Evolutionary conservation across 805 yeast genomes (phyloP), one percentile per base, ranked within the genome.

Genomic region (Barnettozyma wickerhamii): DNA sequence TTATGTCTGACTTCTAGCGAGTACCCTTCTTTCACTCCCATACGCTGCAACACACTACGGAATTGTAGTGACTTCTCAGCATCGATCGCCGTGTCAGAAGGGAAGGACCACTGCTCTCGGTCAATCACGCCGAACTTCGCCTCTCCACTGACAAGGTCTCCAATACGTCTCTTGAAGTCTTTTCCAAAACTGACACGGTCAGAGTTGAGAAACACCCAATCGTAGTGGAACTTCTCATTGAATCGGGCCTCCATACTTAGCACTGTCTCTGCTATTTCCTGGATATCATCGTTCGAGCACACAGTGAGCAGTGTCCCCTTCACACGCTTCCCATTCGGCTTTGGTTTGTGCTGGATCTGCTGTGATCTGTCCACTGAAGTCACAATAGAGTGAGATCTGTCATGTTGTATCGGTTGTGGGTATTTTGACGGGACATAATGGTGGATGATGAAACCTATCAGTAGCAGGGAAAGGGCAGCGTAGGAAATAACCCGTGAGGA

Each of bases 121-220:
- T 89, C 88, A 43, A 89, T 79, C 34, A 69, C 40, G 7, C 91
- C 95, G 58, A 79, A 90, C 59, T 76, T 75, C 37, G 83, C 77
- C 26, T 63, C 69, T 35, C 96, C 95, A 41, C 83, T 72, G 28
- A 79, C 77, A 41, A 79, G 66, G 3, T 69, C 60, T 0, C 70
- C 41, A 12, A 87, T 73, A 29, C 66, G 63, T 4, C 55, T 54
- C 56, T 75, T 81, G 64, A 90, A 89, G 40, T 81, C 86, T 3
- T 80, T 81, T 26, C 72, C 66, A 61, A 87, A 90, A 19, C 74
- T 79, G 42, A 74, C 79, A 58, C 90, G 91, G 19, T 35, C 38
- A 17, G 32, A 14, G 64, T 90, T 90, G 51, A 91, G 67, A 62
- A 90, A 90, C 14, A 89, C 89, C 96, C 96, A 90, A 60, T 88